Base-by-base conservation (phyloP, 108 stramenopile species). In the Skeletonema grethae region DNA sequence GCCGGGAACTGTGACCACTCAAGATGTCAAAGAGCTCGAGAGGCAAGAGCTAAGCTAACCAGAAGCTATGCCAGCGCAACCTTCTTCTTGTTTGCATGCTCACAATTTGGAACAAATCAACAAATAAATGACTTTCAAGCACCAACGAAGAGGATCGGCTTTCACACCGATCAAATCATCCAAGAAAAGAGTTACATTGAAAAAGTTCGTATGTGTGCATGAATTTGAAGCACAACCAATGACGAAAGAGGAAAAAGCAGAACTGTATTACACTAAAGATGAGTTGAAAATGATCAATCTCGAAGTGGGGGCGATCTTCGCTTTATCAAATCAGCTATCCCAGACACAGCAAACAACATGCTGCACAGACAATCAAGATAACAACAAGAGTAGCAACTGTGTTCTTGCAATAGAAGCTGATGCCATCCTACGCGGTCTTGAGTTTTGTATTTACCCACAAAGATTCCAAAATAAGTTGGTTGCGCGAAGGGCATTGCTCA, bases 401-500 rank as follows among this genome's bases (percentile, higher is more conserved):
- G 36, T 32, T 1, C 43, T 63, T n/a, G 70, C 29, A 3, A 41
- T 63, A 31, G 58, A 71, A 24, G 70, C 46, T 1, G 62, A 72
- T 11, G 20, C 24, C 25, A 28, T 60, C 30, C 70, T 72, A 9
- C 70, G 70, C 29, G 70, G 61, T 30, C 61, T 60, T 35, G 70
- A 72, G 12, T 30, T 72, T 10, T 7, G 35, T 25, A 28, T 72
- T 16, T 63, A 30, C 29, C 61, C 61, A 34, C 22, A 31, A 16
- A 36, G 58, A 50, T 59, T 41, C 13, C 28, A n/a, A 34, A 63
- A 72, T 62, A 72, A 22, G 28, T 20, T 55, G 11, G 5, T 72
- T 9, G 45, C 46, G 5, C 36, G 3, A 34, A 63, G 16, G 43
- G 34, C 70, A 10, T 9, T 72, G 31, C 15, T 72, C 31, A 72